Evolutionary conservation across 75 land plant genomes (phyloP), one percentile per base, ranked within the genome.

Genomic region (Chamaecyparis obtusa): DNA sequence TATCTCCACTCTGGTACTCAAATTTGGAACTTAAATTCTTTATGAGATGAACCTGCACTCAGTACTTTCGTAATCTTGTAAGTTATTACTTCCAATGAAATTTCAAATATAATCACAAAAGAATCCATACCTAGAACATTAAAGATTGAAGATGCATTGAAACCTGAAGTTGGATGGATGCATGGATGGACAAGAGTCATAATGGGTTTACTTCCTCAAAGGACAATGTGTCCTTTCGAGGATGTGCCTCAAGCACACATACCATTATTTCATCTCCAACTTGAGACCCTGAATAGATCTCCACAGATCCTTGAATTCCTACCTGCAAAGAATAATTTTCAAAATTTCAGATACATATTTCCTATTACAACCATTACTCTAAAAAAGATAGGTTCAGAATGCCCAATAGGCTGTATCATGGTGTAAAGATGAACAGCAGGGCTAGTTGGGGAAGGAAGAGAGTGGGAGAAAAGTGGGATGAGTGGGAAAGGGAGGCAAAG

Each of bases 241-340:
- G 98, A 89, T 94, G 92, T 56, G 94, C 88, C 86, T 93, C 93
- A 75, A 89, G 91, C 55, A 97, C 96, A 2, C 35, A 24, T 81
- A 97, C 94, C 37, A 86, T 81, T 82, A 97, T 88, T 83, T 95
- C 96, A 90, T 94, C 95, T 44, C 99, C 99, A 46, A 96, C 81
- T 83, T 90, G 91, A 86, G 85, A 82, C 64, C 94, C 94, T 44
- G 89, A 86, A 77, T 89, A 91, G 5, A 94, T 93, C 48, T 80
- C 86, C 33, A 91, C 95, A 76, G 92, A 85, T 6, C 91, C 90
- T 87, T 96, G 94, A 82, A 96, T 80, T 39, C 92, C 89, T 54
- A 90, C 83, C 88, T 90, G 71, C 89, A 83, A 77, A 49, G 54
- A 48, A 88, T 44, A 27, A 44, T 41, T 14, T 17, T 32, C 11